These are phyloP conservation scores for Terfezia boudieri DNA, from an alignment of 495 filamentous ascomycete genomes.

Conservation along the genomic window DNA sequence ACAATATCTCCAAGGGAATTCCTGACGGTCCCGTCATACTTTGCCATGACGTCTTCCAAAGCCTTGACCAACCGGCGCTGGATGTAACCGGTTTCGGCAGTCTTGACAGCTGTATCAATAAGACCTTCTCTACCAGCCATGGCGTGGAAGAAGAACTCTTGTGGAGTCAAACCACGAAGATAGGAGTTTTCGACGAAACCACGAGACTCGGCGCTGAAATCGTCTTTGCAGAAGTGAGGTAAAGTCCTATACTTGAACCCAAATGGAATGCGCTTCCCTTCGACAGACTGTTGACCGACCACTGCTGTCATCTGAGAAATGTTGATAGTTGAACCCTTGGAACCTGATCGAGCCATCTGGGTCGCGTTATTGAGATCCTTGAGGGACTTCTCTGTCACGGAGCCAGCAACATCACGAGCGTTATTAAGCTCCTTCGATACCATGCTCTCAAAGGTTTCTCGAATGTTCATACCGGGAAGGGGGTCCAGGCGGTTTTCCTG, in stretches of 20 bases:
- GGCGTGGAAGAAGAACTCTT: conserved; percentile 98
- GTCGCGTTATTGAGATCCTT: conserved; percentile 92
- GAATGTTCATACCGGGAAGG: conserved; percentile 87
- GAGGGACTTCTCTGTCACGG: conserved; percentile 66
- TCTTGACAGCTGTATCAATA: conserved; percentile 99
- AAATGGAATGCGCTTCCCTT: conserved; percentile 97
- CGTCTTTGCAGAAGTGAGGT: conserved; percentile 96
- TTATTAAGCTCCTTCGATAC: conserved; percentile 83
- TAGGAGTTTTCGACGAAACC: conserved; percentile 99
- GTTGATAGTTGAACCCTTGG: conserved; percentile 95
- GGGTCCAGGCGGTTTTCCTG: conserved; percentile 71
- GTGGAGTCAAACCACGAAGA: conserved; percentile 79
- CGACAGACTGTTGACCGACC: conserved; percentile 91
- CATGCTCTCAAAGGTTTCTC: conserved; percentile 92
- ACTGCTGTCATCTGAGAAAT: conserved; percentile 98
- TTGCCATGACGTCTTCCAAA: conserved; percentile 88
- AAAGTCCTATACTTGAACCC: conserved; percentile 97
- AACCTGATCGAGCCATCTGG: conserved; percentile 85
- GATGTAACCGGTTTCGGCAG: conserved; percentile 96
- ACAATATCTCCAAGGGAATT: conserved; percentile 94
- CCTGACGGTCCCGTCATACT: conserved; percentile 91
- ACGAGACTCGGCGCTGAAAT: conserved; percentile 89
- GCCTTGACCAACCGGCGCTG: conserved; percentile 96
- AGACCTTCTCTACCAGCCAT: conserved; percentile 99
- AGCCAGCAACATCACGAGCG: conserved; percentile 89